phyloP scores from a whole-genome alignment of 2,329 filamentous ascomycete genomes.

The Dendrostoma leiphaemia region DNA sequence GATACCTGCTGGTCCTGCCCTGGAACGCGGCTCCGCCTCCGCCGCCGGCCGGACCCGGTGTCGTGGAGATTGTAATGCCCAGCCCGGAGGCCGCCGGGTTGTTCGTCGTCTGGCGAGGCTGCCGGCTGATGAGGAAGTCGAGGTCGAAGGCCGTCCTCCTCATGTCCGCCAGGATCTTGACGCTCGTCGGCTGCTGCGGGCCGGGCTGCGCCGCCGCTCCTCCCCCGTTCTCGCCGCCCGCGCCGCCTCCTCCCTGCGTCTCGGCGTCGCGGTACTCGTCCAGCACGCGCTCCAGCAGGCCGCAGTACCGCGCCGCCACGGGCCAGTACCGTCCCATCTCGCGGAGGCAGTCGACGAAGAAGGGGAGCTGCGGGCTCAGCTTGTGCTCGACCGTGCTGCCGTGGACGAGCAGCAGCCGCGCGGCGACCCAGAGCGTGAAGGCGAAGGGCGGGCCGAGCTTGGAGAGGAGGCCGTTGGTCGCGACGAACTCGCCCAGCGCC shows the following conservation, averaged over 20 bases:
- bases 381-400: constrained; percentile 86
- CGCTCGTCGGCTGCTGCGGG: constrained; percentile 63
- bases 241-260: constrained; percentile 53
- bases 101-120: constrained; percentile 62
- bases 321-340: constrained; percentile 84
- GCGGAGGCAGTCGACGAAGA: constrained; percentile 78
- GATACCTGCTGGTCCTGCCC: constrained; percentile 40
- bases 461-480: constrained; percentile 69
- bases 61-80: constrained; percentile 22
- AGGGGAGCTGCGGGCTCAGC: constrained; percentile 73
- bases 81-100: constrained; percentile 17
- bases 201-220: constrained; percentile 43
- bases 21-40: constrained; percentile 12
- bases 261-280: constrained; percentile 83
- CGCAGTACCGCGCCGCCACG: constrained; percentile 78
- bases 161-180: constrained; percentile 90
- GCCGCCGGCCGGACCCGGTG: constrained; percentile 14
- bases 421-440: constrained; percentile 89
- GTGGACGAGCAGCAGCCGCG: constrained; percentile 82
- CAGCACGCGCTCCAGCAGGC: constrained; percentile 76
- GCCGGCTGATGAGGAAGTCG: constrained; percentile 83
- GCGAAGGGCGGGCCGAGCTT: constrained; percentile 89
- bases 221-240: constrained; percentile 41
- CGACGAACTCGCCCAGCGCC: constrained; percentile 74
- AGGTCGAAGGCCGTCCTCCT: constrained; percentile 85